Evolutionary conservation across 1,284 basidiomycete genomes (phyloP).

Genomic region (Cryptococcus sp.): DNA sequence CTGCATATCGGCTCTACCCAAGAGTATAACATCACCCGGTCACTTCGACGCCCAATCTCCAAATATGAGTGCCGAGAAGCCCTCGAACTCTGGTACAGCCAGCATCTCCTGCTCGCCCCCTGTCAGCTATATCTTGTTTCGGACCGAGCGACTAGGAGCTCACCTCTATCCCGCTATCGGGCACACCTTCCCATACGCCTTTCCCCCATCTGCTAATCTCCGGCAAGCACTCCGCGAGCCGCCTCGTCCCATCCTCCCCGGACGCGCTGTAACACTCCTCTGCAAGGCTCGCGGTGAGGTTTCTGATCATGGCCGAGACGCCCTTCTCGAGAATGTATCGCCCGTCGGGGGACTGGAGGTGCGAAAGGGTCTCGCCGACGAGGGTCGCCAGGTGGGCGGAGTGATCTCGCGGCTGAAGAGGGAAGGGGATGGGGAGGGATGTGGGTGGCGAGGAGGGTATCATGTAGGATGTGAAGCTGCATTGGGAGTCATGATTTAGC

Average conservation of each 20-base stretch:
- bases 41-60: constrained; percentile 45
- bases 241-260: constrained; percentile 8
- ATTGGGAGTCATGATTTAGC: not conserved
- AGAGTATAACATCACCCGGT: not conserved
- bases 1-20: not conserved
- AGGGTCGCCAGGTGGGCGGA: constrained; percentile 31
- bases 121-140: not conserved
- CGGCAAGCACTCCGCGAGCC: constrained; percentile 45
- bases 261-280: constrained; percentile 25
- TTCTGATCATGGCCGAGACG: constrained; percentile 30
- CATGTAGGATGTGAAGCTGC: constrained; percentile 40
- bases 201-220: constrained; percentile 42
- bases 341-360: constrained; percentile 41
- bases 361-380: constrained; percentile 35
- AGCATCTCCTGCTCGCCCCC: constrained; percentile 24
- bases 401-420: constrained; percentile 29
- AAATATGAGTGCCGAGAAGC: constrained; percentile 47
- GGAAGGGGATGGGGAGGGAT: constrained; percentile 19
- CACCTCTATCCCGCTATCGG: constrained; percentile 47
- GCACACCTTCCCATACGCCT: constrained; percentile 47
- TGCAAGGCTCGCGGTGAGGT: constrained; percentile 24
- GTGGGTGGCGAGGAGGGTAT: constrained; percentile 31
- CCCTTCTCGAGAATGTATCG: constrained; percentile 41
- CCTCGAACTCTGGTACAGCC: constrained; percentile 40
- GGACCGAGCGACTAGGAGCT: constrained; percentile 9